Base-by-base conservation (phyloP, 768 basidiomycete species). In the Leccinum barrowsii region DNA sequence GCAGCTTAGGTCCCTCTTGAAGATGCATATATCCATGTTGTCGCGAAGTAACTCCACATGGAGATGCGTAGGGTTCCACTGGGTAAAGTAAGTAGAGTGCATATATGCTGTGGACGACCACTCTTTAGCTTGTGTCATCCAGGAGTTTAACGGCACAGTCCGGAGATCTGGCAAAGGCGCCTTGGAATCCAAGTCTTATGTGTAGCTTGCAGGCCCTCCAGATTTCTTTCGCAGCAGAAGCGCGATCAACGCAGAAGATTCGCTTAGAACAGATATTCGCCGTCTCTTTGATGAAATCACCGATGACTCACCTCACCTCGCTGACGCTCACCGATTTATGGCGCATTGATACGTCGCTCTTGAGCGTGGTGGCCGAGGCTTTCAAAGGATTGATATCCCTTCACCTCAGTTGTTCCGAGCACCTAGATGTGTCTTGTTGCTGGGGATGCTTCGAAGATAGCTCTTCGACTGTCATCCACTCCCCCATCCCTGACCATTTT, bases 371-470 rank as follows among this genome's bases (percentile, higher is more conserved):
- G 35, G 76, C 83, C 1, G 63, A 60, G 15, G 69, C 69, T 2
- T 83, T 87, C 53, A 79, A 81, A 35, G 66, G 61, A 26, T 70
- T 90, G 47, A 56, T 59, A 2, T 71, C 76, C 52, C 78, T 90
- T 12, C 75, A 82, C 59, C 73, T 89, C 50, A 84, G 82, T 64
- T 83, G 82, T 58, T 80, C 82, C 5, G 85, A 86, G 60, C 77
- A 84, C 40, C 73, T 89, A 48, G 80, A 83, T 56, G 65, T 77
- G 28, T 74, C 72, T 52, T 87, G 85, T 66, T 90, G 87, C 67
- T 83, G 82, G 78, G 63, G 67, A 48, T 90, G 88, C 67, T 83
- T 83, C 59, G 84, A 85, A 71, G 86, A 87, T 46, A 84, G 81
- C 50, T 73, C 83, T 24, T 77, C 73, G 8, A 75, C 77, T 52